Percentiles rank a stretch among this genome's conserved stretches.
Evolutionary conservation across 768 basidiomycete species (phyloP).

Genomic region (Dentipellis sp.): DNA sequence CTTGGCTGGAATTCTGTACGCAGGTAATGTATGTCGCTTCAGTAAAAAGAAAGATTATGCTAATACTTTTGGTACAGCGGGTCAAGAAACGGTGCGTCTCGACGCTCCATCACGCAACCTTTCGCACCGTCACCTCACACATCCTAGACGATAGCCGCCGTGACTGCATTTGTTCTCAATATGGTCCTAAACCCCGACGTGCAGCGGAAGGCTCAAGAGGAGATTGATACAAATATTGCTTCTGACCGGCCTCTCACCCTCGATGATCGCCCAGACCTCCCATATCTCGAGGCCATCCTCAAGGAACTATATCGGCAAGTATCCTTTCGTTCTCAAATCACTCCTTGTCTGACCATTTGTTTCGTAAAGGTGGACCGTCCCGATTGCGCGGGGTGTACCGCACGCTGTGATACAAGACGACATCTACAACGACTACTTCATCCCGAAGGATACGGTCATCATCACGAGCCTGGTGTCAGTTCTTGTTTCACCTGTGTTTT

Average conservation of each 20-base stretch:
- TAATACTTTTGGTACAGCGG: too few species aligned
- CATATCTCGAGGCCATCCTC: slow-evolving; percentile 50
- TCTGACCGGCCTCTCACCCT: slow-evolving; percentile 47
- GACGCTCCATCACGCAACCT: too few species aligned
- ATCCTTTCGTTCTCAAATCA: too few species aligned
- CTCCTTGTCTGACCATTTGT: too few species aligned
- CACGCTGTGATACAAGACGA: slow-evolving; percentile 1
- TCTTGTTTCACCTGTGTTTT: background rate
- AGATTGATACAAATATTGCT: slow-evolving; percentile 55
- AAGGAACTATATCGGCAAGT: slow-evolving; percentile 50
- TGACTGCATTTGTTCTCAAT: background rate
- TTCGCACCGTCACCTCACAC: background rate
- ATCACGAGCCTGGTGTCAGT: background rate
- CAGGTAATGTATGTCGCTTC: too few species aligned
- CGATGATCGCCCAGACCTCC: slow-evolving; percentile 43
- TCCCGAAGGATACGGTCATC: background rate
- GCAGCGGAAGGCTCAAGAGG: slow-evolving; percentile 38
- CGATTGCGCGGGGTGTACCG: background rate
- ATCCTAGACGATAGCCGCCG: background rate
- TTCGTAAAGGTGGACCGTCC: background rate
- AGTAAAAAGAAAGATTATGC: too few species aligned
- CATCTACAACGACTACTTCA: background rate
- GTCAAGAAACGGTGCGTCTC: background rate
- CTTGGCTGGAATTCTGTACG: background rate
- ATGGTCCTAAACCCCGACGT: slow-evolving; percentile 18